Percentiles rank a stretch among this genome's conserved stretches.
Conservation (phyloP, 306 rosid genomes). For the Rosa multiflora region DNA sequence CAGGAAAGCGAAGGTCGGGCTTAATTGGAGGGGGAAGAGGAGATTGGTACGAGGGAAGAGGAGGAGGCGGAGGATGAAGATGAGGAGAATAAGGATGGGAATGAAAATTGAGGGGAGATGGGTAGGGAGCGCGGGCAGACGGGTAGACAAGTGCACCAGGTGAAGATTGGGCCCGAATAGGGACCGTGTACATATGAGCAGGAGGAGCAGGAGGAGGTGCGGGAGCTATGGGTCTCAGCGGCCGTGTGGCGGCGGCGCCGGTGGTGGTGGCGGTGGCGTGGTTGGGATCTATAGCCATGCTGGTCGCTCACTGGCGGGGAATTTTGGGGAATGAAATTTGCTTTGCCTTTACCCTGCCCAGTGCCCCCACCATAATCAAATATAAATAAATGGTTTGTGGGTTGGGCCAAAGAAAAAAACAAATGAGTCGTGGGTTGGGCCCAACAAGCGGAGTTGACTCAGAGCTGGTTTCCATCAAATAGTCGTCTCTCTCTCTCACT, state of each 20-base stretch:
- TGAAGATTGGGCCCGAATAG: constrained; percentile 15
- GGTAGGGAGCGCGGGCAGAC: constrained; percentile 4
- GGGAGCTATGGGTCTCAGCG: constrained; percentile 1
- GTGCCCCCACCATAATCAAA: not conserved
- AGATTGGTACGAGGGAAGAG: not conserved
- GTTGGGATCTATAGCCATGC: constrained; percentile 34
- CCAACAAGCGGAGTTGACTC: too few species aligned
- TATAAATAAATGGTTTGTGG: too few species aligned
- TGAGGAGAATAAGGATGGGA: constrained; percentile 30
- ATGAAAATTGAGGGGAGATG: constrained; percentile 35
- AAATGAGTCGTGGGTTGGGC: too few species aligned
- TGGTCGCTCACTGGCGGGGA: constrained; percentile 34
- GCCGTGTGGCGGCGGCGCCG: constrained; percentile 12
- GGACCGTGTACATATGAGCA: constrained; percentile 4
- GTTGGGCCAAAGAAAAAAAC: too few species aligned
- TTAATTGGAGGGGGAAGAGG: constrained; percentile 35
- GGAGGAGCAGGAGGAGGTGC: constrained; percentile 9
- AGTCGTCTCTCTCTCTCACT: too few species aligned
- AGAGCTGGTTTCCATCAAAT: too few species aligned
- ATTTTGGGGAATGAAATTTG: not conserved
- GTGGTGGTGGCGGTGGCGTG: constrained; percentile 7
- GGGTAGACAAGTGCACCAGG: not conserved
- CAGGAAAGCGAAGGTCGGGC: constrained; percentile 41
- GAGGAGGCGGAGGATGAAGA: constrained; percentile 24
- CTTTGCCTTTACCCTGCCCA: too few species aligned